Evolutionary conservation across 148 eudicot species (phyloP).

Genomic region (Euryodendron excelsum): DNA sequence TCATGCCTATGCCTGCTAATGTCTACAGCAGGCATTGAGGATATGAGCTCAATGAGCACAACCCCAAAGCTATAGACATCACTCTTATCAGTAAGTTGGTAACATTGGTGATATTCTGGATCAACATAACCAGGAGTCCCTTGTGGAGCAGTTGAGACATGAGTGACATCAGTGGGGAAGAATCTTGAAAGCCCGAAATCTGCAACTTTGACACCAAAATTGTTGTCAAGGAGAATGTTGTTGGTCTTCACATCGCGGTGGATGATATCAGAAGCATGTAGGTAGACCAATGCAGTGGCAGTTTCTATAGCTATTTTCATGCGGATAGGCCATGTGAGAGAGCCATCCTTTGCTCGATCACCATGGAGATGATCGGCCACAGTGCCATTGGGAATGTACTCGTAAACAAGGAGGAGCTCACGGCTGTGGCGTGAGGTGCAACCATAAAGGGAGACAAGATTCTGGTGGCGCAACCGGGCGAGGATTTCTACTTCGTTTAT

Average conservation of each 20-base stretch:
- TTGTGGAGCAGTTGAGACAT: background rate
- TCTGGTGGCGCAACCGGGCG: background rate
- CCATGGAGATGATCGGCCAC: conserved; percentile 19
- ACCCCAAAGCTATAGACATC: conserved; percentile 73
- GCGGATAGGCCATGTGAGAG: conserved; percentile 37
- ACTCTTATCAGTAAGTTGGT: conserved; percentile 49
- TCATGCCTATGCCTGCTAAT: background rate
- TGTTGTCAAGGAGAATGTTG: conserved; percentile 13
- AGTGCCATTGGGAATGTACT: conserved; percentile 9
- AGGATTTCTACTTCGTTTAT: background rate
- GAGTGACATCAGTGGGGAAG: conserved; percentile 8
- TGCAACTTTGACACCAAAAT: conserved; percentile 36
- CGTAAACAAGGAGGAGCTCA: conserved; percentile 5
- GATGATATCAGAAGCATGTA: conserved; percentile 11
- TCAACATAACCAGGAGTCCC: conserved; percentile 31
- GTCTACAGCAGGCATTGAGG: conserved; percentile 10
- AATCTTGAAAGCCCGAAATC: conserved; percentile 49
- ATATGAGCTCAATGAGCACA: conserved; percentile 39
- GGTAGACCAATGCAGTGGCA: conserved; percentile 29
- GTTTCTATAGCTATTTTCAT: conserved; percentile 46
- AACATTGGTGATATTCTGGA: conserved; percentile 44
- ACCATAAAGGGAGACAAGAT: conserved; percentile 10
- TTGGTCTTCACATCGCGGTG: conserved; percentile 13
- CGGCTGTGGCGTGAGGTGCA: conserved; percentile 7
- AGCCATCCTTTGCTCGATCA: conserved; percentile 25